These are phyloP conservation scores for Amesomyces nigricolor DNA, from an alignment of 2,329 filamentous ascomycete genomes.

Conservation along the genomic window DNA sequence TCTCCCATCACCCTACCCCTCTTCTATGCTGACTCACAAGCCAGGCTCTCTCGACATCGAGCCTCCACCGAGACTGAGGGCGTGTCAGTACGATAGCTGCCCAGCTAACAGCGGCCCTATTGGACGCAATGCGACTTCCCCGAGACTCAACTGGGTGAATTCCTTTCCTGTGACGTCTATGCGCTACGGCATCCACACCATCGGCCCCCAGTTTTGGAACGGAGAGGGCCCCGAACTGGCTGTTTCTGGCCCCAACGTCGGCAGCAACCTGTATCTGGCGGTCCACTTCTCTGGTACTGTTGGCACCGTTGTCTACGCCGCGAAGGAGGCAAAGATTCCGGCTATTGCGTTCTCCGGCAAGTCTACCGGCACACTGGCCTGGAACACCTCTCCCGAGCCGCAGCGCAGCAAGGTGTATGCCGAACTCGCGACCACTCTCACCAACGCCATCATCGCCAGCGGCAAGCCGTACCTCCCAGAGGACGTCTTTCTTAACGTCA, in stretches of 20 bases:
- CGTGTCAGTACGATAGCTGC: conserved; percentile 60
- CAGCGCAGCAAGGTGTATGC: conserved; percentile 56
- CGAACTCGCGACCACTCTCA: conserved; percentile 54
- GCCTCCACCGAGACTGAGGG: conserved; percentile 41
- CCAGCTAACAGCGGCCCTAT: conserved; percentile 48
- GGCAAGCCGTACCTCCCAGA: conserved; percentile 59
- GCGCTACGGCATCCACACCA: conserved; percentile 54
- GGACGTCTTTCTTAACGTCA: conserved; percentile 61
- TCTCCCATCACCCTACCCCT: neutral
- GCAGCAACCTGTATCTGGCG: conserved; percentile 50
- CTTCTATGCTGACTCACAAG: neutral
- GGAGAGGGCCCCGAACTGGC: conserved; percentile 53
- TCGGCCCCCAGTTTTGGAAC: conserved; percentile 49
- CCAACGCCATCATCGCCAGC: conserved; percentile 47
- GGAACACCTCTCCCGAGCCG: conserved; percentile 48
- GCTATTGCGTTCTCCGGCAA: conserved; percentile 63
- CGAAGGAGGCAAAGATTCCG: conserved; percentile 49
- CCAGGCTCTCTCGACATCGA: conserved; percentile 48
- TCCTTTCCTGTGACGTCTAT: conserved; percentile 61
- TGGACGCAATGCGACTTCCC: conserved; percentile 51
- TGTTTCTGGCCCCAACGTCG: conserved; percentile 59
- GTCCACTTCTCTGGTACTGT: conserved; percentile 61
- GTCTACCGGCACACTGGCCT: conserved; percentile 46
- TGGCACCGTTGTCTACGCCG: conserved; percentile 58
- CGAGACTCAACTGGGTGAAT: conserved; percentile 66